phyloP scores from a whole-genome alignment of 805 yeast genomes.

The Candida boleticola region DNA sequence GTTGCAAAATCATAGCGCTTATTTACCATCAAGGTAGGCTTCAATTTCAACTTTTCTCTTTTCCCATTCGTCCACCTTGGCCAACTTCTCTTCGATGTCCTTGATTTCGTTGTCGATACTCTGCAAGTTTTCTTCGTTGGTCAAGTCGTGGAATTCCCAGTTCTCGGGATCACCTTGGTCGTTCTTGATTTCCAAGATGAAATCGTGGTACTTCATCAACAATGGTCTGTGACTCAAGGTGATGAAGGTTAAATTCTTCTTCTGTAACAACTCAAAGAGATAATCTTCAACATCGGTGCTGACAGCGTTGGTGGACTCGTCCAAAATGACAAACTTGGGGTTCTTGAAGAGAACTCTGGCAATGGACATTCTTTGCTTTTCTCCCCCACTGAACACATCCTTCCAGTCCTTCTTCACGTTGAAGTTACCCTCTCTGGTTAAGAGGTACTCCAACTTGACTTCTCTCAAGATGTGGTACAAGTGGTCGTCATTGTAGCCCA shows the following conservation, averaged over 20 bases:
- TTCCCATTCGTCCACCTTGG: slow-evolving; percentile 58
- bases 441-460: slow-evolving; percentile 77
- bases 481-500: slow-evolving; percentile 69
- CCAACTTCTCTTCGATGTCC: slow-evolving; percentile 58
- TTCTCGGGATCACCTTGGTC: slow-evolving; percentile 38
- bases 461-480: slow-evolving; percentile 65
- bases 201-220: slow-evolving; percentile 80
- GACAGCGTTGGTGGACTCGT: slow-evolving; percentile 94
- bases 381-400: slow-evolving; percentile 95
- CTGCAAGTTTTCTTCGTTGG: slow-evolving; percentile 62
- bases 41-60: slow-evolving; percentile 59
- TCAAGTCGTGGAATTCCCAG: slow-evolving; percentile 62
- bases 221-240: slow-evolving; percentile 84
- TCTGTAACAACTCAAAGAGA: slow-evolving; percentile 71
- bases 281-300: slow-evolving; percentile 87
- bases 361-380: slow-evolving; percentile 84
- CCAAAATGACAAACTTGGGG: slow-evolving; percentile 80
- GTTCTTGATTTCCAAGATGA: slow-evolving; percentile 64
- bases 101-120: slow-evolving; percentile 75
- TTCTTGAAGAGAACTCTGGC: slow-evolving; percentile 80
- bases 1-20: no score
- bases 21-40: slow-evolving; percentile 44
- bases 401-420: slow-evolving; percentile 72
- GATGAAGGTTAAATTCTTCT: slow-evolving; percentile 69
- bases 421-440: slow-evolving; percentile 61